phyloP scores from a whole-genome alignment of 805 yeast species.

The Hanseniaspora nectarophila region DNA sequence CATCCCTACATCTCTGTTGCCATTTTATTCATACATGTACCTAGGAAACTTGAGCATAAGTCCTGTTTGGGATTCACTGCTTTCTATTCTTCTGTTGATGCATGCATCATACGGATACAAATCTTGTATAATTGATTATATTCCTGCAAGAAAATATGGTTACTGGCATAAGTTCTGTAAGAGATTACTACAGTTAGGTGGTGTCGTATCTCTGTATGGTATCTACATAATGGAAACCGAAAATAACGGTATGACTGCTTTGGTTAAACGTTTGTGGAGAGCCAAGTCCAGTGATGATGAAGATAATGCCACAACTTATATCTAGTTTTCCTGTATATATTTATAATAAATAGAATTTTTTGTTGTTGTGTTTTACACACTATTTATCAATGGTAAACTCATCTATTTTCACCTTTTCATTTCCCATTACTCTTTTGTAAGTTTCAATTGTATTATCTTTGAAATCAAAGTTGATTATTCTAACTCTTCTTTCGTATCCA shows the following conservation, averaged over 20 bases:
- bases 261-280: conserved; percentile 32
- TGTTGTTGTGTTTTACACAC: no score
- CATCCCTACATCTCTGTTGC: conserved; percentile 52
- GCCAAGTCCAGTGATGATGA: conserved; percentile 13
- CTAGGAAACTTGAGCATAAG: conserved; percentile 25
- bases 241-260: conserved; percentile 50
- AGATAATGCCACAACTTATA: background rate
- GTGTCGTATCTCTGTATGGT: conserved; percentile 58
- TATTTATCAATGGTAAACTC: background rate
- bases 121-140: conserved; percentile 66
- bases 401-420: conserved; percentile 8
- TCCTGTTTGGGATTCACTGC: conserved; percentile 44
- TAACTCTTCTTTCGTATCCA: conserved; percentile 66
- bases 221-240: conserved; percentile 54
- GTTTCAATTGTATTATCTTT: background rate
- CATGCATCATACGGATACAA: conserved; percentile 65
- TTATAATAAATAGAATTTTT: no score
- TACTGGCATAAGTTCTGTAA: conserved; percentile 48
- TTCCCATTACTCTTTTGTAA: conserved; percentile 5
- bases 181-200: conserved; percentile 50
- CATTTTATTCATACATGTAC: conserved; percentile 33
- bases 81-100: conserved; percentile 44
- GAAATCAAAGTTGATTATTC: conserved; percentile 56
- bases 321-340: no score
- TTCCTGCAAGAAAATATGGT: conserved; percentile 65